Evolutionary conservation across 148 eudicot species (phyloP), one percentile per base, ranked within the genome.

Genomic region (Vaccinium macrocarpon): DNA sequence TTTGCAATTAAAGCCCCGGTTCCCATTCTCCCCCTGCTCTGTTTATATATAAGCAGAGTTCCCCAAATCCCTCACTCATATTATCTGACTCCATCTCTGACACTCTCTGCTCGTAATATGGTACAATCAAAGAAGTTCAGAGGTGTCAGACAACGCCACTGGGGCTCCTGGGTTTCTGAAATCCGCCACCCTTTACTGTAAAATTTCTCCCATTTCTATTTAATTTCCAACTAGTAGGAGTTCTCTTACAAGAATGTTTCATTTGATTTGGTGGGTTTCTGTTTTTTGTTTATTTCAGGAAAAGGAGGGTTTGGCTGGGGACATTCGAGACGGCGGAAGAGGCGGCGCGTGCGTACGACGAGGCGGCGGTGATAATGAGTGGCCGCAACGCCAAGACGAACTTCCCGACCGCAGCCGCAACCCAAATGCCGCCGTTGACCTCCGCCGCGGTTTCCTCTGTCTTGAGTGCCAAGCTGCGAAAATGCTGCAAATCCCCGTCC

Each of bases 151-250:
- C 95, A 92, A 71, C 93, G 95, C 85, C 95, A 92, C 62, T 92
- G 95, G 95, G 93, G 95, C 53, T 91, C 95, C 5, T 92, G 95
- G 95, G 95, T 92, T 56, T 85, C 95, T 46, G 95, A 92, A 82
- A 92, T 92, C 84, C 95, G 95, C n/a, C 95, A 92, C 35, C 95
- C 93, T 78, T 85, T 92, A 27, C 68, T 92, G 95, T 92, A 90
- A 8, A 8, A 62, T 25, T 79, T 13, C 5, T 11, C 50, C 23
- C 23, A 19, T 9, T 61, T 61, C 18, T 55, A 14, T 51, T 64
- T 35, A 35, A 35, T 35, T 61, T 25, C 13, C 48, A 0, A 50
- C 52, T 50, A 7, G 52, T 8, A 7, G 52, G 9, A 50, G 46
- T 5, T 42, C 46, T 32, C 32, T 15, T 6, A 19, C 16, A 68